phyloP scores from a whole-genome alignment of 2,329 filamentous ascomycete genomes.

The Sporothrix globosa region DNA sequence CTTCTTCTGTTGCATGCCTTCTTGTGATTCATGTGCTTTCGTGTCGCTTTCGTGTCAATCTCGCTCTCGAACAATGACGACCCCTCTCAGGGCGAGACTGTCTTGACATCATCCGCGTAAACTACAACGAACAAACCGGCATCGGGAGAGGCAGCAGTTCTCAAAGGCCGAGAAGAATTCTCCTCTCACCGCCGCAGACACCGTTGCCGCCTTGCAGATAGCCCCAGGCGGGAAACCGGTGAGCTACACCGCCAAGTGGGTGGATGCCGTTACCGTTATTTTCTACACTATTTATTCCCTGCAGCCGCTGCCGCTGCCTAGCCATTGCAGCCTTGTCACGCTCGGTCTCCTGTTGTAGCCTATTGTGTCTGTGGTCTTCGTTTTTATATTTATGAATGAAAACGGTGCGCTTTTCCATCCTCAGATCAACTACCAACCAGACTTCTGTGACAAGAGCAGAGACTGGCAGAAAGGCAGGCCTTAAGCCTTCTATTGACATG shows the following conservation, averaged over 20 bases:
- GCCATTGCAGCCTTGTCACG: slow-evolving; percentile 7
- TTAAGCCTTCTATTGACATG: too few relatives aligned
- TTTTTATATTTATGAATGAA: neutral
- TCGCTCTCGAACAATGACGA: too few relatives aligned
- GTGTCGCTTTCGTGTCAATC: too few relatives aligned
- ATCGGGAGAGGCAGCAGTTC: neutral
- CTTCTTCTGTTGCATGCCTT: neutral
- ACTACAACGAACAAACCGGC: neutral
- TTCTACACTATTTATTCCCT: neutral
- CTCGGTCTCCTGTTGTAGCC: neutral
- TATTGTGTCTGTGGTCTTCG: neutral
- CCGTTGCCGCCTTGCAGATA: slow-evolving; percentile 4
- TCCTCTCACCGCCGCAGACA: neutral
- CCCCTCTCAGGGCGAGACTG: too few relatives aligned
- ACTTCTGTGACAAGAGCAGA: too few relatives aligned
- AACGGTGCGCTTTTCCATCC: too few relatives aligned
- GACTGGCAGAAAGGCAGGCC: too few relatives aligned
- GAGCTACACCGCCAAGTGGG: slow-evolving; percentile 19
- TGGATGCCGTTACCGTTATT: neutral
- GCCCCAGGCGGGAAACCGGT: neutral
- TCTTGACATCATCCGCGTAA: too few relatives aligned
- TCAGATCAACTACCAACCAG: too few relatives aligned
- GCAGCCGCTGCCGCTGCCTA: neutral
- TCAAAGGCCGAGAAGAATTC: neutral
- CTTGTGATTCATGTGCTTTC: neutral